Base-by-base conservation (phyloP, 495 filamentous ascomycete genomes). In the Acidiella bohemica region DNA sequence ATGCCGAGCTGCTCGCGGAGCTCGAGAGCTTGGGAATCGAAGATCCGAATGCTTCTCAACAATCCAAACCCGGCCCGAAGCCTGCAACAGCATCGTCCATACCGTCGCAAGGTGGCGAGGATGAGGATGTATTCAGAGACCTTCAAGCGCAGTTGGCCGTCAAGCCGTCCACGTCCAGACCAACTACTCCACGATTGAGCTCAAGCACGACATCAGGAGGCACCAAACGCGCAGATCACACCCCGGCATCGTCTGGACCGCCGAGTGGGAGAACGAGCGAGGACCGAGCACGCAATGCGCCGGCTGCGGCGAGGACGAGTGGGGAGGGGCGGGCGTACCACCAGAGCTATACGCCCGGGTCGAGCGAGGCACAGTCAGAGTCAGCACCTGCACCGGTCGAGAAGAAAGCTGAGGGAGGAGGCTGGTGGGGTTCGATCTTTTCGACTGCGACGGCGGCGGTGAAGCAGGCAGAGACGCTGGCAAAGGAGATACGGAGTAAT, bases 401-500 rank as follows among this genome's bases (percentile, higher is more conserved):
- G 58, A 68, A 65, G 53, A 67, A 63, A 47, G 59, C 46, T 40
- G 59, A 32, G 40, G 21, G 64, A 43, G 78, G 81, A 27, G 79
- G 86, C 36, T 95, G 90, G 88, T 95, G 85, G 84, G 88, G 90
- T 43, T 77, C 86, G 9, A 50, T 94, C 17, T 77, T 88, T 49
- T 70, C 72, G 18, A 71, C 68, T 32, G 67, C 74, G 18, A 67
- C 53, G 29, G 83, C 85, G 24, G 92, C 88, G 30, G 81, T 93
- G 60, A 94, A 93, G 68, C 83, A 86, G 56, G 90, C 92, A 22
- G 85, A 96, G 59, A 84, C 78, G 12, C 76, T 86, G 1, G 86
- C 93, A 34, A 93, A 93, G 55, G 85, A 94, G 56, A 85, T 96
- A 28, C 84, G 92, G 57, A 81, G 85, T 53, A 94, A 93, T 44